Evolutionary conservation across 2,329 filamentous ascomycete genomes (phyloP), one percentile per base, ranked within the genome.

Genomic region (Akanthomyces dipterigenus): DNA sequence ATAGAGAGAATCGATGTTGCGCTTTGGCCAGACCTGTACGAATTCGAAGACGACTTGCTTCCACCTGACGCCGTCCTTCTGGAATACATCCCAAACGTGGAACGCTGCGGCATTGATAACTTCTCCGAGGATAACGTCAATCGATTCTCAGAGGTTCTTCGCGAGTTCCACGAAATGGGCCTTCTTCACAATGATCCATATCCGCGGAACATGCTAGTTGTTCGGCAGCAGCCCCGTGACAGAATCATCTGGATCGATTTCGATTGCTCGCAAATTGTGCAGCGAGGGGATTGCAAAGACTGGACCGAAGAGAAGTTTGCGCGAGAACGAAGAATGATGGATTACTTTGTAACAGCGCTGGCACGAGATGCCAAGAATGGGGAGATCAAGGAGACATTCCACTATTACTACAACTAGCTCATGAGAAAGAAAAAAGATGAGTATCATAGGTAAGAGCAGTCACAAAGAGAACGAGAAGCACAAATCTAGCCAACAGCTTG

Each of bases 191-290:
- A 18, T n/a, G 34, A 59, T 18, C 14, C 22, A 5, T 14, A 14
- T n/a, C 55, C 55, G 8, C 43, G 55, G 22, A 59, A 59, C 18
- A 50, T 50, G 55, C 38, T 50, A 34, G 31, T 50, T 12, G 55
- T 59, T 20, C 6, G 14, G 16, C 43, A 45, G 14, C 7, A 38
- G 34, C 53, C 53, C 24, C 38, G 12, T 31, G 38, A 55, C 16
- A 43, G 36, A 28, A 24, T 55, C 18, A 0, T 55, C 26, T 55
- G 53, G 53, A 28, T 55, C 18, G 53, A 55, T 20, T 55, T 55
- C 12, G 53, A 55, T 38, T 31, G 18, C 12, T 14, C 53, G 24
- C 53, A 43, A 22, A 20, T 55, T 31, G 38, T 55, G 14, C 36
- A 55, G 7, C 50, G 34, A 42, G 50, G 8, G 34, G 42, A 42